Conservation (phyloP, 2,329 filamentous ascomycete species). For the Ilyonectria sp. region DNA sequence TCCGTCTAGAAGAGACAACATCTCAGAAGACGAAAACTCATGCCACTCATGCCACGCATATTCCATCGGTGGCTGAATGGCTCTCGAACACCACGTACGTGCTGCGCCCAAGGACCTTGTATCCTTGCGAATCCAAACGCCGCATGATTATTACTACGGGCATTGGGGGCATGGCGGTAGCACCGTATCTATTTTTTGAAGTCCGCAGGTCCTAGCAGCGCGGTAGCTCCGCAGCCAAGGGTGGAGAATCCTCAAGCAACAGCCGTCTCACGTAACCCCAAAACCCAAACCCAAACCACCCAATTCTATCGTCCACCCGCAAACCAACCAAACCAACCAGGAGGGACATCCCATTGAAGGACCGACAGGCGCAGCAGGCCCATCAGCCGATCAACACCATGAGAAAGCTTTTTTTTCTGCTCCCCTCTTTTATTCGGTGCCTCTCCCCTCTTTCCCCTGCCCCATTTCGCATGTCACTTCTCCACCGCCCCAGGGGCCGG, state of each 20-base stretch:
- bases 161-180: not conserved
- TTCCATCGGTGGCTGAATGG: not conserved
- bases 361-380: conserved; percentile 13
- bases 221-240: conserved; percentile 1
- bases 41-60: not conserved
- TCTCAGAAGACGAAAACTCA: not conserved
- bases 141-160: conserved; percentile 1
- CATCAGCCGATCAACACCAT: conserved; percentile 36
- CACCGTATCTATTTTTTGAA: conserved; percentile 16
- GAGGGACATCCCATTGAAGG: not conserved
- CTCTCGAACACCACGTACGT: not conserved
- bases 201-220: conserved; percentile 2
- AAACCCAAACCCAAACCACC: conserved; percentile 12
- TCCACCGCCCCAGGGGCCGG: conserved; percentile 34
- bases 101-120: not conserved
- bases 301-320: conserved; percentile 5
- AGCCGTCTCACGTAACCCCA: conserved; percentile 40
- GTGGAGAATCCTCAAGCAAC: conserved; percentile 5
- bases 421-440: conserved; percentile 37
- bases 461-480: conserved; percentile 36
- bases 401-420: conserved; percentile 32
- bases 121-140: conserved; percentile 6
- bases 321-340: not conserved
- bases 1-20: conserved; percentile 4
- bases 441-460: conserved; percentile 27